Evolutionary conservation across 2,329 filamentous ascomycete species (phyloP), one percentile per base, ranked within the genome.

Genomic region (Verticillium nonalfalfae): DNA sequence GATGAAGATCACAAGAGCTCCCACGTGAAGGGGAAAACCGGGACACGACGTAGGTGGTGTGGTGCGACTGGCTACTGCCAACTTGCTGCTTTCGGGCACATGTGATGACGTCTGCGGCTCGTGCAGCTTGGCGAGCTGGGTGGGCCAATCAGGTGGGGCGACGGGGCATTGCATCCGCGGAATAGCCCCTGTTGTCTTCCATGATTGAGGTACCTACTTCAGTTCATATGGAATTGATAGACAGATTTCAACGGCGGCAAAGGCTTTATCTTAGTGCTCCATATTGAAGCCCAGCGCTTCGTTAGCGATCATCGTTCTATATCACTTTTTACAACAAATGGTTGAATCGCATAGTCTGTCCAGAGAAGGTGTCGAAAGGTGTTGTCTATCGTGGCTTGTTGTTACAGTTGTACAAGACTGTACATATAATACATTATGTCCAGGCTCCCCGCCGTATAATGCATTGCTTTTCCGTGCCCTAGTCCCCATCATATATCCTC

Each of bases 11-110:
- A 58, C 58, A 40, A 33, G 55, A 50, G 62, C 18, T 62, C 35
- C 39, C 63, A 57, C 63, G 60, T 64, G 63, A 64, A 62, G 57
- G 62, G 33, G 14, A 58, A 60, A 64, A 62, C 40, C 62, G 57
- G 63, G 56, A 57, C 55, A 52, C 45, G 18, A 26, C 45, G 45
- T 26, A 21, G 45, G 13, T 52, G 45, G 45, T 52, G 45, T 52
- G 45, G 45, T 52, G 45, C 45, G 45, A 52, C 45, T 52, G 45
- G 45, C 45, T 18, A 18, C 45, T 52, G 45, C 45, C 45, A 52
- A 52, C 15, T 52, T 52, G 45, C 45, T 52, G 18, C 45, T 52
- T 52, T 18, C n/a, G 45, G 45, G n/a, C 18, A 52, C 45, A 52
- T 52, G 56, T 33, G 38, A 58, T 58, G 56, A 58, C 56, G 56